Conservation (phyloP, 805 yeast genomes). For the Yueomyces sp. region DNA sequence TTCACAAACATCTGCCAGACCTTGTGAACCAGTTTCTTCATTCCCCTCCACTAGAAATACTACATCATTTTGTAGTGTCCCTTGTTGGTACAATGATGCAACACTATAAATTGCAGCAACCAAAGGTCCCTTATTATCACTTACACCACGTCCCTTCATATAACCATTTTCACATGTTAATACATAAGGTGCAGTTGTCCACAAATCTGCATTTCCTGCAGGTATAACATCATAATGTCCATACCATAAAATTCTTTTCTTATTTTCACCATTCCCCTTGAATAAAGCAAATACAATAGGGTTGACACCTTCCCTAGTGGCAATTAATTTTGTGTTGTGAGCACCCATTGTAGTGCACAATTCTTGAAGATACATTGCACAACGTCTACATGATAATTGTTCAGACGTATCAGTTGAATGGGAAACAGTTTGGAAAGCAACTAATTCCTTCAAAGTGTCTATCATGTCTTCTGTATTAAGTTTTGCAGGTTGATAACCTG, state of each 20-base stretch:
- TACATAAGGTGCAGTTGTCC: slow-evolving; percentile 72
- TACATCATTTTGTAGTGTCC: slow-evolving; percentile 52
- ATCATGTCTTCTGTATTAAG: slow-evolving; percentile 52
- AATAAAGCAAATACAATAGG: slow-evolving; percentile 78
- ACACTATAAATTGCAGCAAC: slow-evolving; percentile 80
- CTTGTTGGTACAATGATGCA: slow-evolving; percentile 46
- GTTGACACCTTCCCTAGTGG: slow-evolving; percentile 57
- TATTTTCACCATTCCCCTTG: slow-evolving; percentile 26
- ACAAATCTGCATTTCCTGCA: slow-evolving; percentile 45
- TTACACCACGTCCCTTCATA: slow-evolving; percentile 80
- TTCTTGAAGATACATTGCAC: slow-evolving; percentile 63
- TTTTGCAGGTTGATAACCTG: slow-evolving; percentile 4
- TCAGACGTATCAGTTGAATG: slow-evolving; percentile 41
- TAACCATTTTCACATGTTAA: slow-evolving; percentile 73
- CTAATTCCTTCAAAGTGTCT: slow-evolving; percentile 43
- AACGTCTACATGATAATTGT: slow-evolving; percentile 67
- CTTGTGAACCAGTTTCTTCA: slow-evolving; percentile 86
- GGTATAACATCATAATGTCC: slow-evolving; percentile 95
- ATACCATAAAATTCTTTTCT: slow-evolving; percentile 61
- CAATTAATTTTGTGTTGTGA: slow-evolving; percentile 46
- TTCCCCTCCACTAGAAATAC: slow-evolving; percentile 86
- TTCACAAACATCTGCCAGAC: slow-evolving; percentile 58
- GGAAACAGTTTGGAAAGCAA: slow-evolving; percentile 67
- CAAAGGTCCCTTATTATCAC: slow-evolving; percentile 91
- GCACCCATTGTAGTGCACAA: slow-evolving; percentile 62